phyloP scores from a whole-genome alignment of 2,329 filamentous ascomycete species.

The Fusarium nygamai region DNA sequence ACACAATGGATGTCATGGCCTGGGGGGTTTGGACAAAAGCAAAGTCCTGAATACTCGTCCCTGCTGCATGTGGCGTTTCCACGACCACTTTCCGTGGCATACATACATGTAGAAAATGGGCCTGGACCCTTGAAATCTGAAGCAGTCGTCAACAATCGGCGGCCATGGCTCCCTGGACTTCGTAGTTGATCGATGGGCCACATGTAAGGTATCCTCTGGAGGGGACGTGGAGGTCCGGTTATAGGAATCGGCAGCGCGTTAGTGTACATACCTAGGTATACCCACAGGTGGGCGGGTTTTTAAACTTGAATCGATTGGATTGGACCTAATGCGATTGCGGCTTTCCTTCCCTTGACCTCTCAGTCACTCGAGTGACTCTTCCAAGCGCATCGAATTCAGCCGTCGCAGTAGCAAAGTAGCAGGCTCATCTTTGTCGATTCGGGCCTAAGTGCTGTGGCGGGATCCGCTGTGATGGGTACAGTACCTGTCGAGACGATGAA shows the following conservation, averaged over 20 bases:
- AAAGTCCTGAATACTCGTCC: neutral
- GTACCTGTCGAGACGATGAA: slow-evolving; percentile 22
- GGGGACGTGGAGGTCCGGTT: slow-evolving; percentile 5
- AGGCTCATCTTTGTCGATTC: slow-evolving; percentile 29
- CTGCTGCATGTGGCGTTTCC: neutral
- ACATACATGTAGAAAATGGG: slow-evolving; percentile 12
- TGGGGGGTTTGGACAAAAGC: neutral
- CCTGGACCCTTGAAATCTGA: slow-evolving; percentile 32
- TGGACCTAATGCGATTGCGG: neutral
- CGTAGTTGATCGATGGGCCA: neutral
- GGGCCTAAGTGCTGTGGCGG: slow-evolving; percentile 36
- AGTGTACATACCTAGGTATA: neutral
- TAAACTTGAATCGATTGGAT: slow-evolving; percentile 3
- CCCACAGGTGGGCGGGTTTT: neutral
- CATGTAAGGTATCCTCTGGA: neutral
- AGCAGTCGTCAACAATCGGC: slow-evolving; percentile 15
- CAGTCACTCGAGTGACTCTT: slow-evolving; percentile 20
- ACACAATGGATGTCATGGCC: neutral
- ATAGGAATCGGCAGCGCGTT: slow-evolving; percentile 16
- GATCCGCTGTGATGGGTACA: slow-evolving; percentile 31
- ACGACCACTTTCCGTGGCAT: neutral
- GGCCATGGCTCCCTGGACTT: slow-evolving; percentile 20
- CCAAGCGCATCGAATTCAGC: slow-evolving; percentile 20
- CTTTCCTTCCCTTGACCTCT: neutral
- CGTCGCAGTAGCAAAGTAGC: neutral